These are phyloP conservation scores for Backusella liffmaniae DNA, from an alignment of 192 early-diverging fungal genomes.

Conservation along the genomic window DNA sequence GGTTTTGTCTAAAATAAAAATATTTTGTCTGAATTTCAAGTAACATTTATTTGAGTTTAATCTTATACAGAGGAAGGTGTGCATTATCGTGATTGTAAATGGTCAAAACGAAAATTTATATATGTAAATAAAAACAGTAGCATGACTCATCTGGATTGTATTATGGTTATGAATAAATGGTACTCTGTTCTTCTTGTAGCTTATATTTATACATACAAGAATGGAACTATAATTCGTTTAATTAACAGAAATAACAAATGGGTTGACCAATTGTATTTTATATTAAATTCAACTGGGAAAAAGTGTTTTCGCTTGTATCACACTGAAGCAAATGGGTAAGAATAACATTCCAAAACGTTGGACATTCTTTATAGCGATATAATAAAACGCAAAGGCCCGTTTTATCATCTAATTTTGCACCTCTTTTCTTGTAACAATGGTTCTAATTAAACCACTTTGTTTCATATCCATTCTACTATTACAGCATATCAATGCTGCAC, in stretches of 20 bases:
- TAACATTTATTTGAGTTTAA: not conserved
- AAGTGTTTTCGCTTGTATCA: not conserved
- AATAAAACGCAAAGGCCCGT: not conserved
- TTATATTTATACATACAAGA: not conserved
- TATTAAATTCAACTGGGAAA: not conserved
- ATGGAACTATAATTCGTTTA: not conserved
- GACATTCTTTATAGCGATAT: not conserved
- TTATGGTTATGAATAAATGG: not conserved
- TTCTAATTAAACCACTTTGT: not conserved
- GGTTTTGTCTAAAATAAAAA: too few relatives aligned
- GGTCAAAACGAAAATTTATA: not conserved
- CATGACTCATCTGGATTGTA: not conserved
- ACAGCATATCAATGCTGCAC: not conserved
- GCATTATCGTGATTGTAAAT: not conserved
- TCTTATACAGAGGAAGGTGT: not conserved
- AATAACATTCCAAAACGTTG: not conserved
- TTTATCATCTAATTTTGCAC: not conserved
- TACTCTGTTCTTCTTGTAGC: not conserved
- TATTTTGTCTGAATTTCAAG: too few relatives aligned
- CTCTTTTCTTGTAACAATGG: not conserved
- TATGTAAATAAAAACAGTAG: not conserved
- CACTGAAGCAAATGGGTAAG: not conserved
- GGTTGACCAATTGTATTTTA: not conserved
- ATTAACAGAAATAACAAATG: not conserved
- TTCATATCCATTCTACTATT: not conserved